Percentiles rank a stretch among this genome's conserved stretches.
Evolutionary conservation across 2,329 filamentous ascomycete species (phyloP).

Genomic region (Pseudogymnoascus sp.): DNA sequence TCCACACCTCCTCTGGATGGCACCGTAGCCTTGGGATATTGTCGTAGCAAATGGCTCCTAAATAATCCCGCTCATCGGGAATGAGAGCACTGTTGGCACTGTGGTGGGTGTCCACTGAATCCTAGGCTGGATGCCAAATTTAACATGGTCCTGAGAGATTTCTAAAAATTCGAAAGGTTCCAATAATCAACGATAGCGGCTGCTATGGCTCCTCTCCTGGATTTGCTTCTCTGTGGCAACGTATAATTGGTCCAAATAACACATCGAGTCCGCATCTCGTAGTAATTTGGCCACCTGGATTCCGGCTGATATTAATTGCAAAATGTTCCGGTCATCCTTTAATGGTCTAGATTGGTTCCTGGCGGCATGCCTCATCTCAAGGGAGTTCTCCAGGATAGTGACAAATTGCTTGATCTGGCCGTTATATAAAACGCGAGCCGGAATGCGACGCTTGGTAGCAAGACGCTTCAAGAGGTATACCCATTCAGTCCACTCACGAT

Average conservation of each 20-base stretch:
- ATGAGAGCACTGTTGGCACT: neutral
- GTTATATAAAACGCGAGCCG: slow-evolving; percentile 75
- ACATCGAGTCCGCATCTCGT: slow-evolving; percentile 76
- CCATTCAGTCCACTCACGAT: slow-evolving; percentile 88
- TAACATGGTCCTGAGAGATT: neutral
- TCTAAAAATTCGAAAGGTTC: slow-evolving; percentile 8
- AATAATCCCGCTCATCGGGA: neutral
- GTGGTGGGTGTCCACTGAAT: neutral
- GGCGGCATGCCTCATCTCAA: slow-evolving; percentile 79
- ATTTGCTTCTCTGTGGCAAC: slow-evolving; percentile 73
- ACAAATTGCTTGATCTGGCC: slow-evolving; percentile 88
- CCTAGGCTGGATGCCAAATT: neutral
- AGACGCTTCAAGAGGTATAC: slow-evolving; percentile 78
- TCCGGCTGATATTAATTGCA: slow-evolving; percentile 79
- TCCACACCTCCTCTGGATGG: neutral
- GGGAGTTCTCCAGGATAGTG: slow-evolving; percentile 77
- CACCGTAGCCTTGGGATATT: neutral
- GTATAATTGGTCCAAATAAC: slow-evolving; percentile 73
- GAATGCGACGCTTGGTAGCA: slow-evolving; percentile 78
- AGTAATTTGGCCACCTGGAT: slow-evolving; percentile 83
- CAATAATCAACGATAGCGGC: slow-evolving; percentile 21
- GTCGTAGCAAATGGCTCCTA: neutral
- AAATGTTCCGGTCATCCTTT: slow-evolving; percentile 81
- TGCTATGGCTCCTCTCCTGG: slow-evolving; percentile 48
- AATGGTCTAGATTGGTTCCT: slow-evolving; percentile 75